phyloP scores from a whole-genome alignment of 192 early-diverging fungal species.

The Nowakowskiella sp. region DNA sequence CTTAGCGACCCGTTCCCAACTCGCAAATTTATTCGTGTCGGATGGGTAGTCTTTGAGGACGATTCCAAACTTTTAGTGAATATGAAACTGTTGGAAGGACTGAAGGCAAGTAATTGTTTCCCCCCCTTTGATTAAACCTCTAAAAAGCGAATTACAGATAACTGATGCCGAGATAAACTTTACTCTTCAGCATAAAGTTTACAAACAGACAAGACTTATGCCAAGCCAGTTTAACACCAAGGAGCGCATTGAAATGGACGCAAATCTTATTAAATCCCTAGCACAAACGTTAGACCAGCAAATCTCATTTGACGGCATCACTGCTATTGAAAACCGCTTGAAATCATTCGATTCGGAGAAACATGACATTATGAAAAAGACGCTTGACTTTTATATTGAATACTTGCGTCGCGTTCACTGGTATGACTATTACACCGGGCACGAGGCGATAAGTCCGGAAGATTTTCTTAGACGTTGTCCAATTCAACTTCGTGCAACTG shows the following conservation, averaged over 20 bases:
- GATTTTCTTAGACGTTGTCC: constrained; percentile 76
- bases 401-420: constrained; percentile 86
- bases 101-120: constrained; percentile 50
- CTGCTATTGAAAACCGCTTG: constrained; percentile 22
- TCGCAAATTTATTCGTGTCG: constrained; percentile 80
- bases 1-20: constrained; percentile 77
- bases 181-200: constrained; percentile 37
- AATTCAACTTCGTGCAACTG: constrained; percentile 26
- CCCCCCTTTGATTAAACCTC: constrained; percentile 39
- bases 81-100: constrained; percentile 50
- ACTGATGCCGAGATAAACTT: constrained; percentile 50
- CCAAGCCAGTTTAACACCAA: constrained; percentile 63
- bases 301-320: constrained; percentile 19
- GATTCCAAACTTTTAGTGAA: constrained; percentile 61
- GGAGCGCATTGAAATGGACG: constrained; percentile 66
- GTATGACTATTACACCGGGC: constrained; percentile 88
- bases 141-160: constrained; percentile 27
- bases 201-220: constrained; percentile 44
- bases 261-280: constrained; percentile 51
- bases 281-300: constrained; percentile 52
- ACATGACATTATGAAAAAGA: constrained; percentile 15
- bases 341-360: constrained; percentile 16
- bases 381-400: constrained; percentile 72
- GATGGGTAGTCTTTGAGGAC: constrained; percentile 84
- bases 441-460: constrained; percentile 70